Conservation (phyloP, 441 rosid genomes). For the Populus hybrid region DNA sequence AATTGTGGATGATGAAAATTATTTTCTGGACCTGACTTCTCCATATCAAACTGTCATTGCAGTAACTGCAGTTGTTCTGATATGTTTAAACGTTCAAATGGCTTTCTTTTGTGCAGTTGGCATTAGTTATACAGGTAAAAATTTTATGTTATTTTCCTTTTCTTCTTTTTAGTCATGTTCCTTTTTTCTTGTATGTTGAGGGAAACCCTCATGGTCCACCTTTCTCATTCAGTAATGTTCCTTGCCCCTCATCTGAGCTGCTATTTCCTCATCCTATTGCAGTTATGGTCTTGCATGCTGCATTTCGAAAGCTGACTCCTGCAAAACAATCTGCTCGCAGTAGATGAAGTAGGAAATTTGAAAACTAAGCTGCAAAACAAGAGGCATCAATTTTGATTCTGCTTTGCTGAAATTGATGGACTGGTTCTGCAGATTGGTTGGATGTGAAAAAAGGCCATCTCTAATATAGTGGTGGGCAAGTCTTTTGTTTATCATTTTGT, state of each 20-base stretch:
- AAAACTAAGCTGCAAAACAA: too few relatives aligned
- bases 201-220: too few relatives aligned
- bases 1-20: neutral
- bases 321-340: conserved; percentile 46
- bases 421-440: too few relatives aligned
- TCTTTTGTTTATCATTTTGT: too few relatives aligned
- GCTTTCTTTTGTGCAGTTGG: conserved; percentile 70
- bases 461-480: too few relatives aligned
- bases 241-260: neutral
- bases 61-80: conserved; percentile 67
- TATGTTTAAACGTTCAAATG: conserved; percentile 76
- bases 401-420: too few relatives aligned
- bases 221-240: neutral
- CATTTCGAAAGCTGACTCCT: conserved; percentile 74
- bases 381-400: too few relatives aligned
- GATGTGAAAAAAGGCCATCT: too few relatives aligned
- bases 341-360: conserved; percentile 19
- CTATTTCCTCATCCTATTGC: neutral
- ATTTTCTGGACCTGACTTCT: neutral
- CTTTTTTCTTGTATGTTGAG: neutral
- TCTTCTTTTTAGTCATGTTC: neutral
- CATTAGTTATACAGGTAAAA: conserved; percentile 69
- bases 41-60: conserved; percentile 32
- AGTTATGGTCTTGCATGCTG: conserved; percentile 78
- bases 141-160: neutral